Evolutionary conservation across 2,329 filamentous ascomycete species (phyloP).

Genomic region (Zymoseptoria passerinii): DNA sequence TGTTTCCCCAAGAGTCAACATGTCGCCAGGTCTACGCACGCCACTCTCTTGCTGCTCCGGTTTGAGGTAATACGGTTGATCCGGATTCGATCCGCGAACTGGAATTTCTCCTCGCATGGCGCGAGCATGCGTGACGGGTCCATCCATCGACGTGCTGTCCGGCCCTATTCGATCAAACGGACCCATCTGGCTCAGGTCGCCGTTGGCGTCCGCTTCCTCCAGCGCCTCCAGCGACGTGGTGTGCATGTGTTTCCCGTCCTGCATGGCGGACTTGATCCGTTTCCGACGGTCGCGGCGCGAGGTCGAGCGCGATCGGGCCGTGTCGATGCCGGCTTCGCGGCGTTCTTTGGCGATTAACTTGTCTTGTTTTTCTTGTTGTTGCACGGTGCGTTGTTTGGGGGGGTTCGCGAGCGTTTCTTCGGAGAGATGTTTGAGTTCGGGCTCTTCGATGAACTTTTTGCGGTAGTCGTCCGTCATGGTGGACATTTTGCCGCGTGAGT

Average conservation of each 20-base stretch:
- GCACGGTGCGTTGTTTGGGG: slow-evolving; percentile 33
- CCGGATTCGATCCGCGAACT: slow-evolving; percentile 44
- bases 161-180: slow-evolving; percentile 50
- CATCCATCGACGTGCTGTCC: slow-evolving; percentile 49
- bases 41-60: slow-evolving; percentile 16
- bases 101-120: slow-evolving; percentile 49
- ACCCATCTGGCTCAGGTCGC: slow-evolving; percentile 40
- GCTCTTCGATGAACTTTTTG: slow-evolving; percentile 20
- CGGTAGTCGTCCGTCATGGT: slow-evolving; percentile 15
- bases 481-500: slow-evolving; percentile 5
- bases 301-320: slow-evolving; percentile 39
- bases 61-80: slow-evolving; percentile 38
- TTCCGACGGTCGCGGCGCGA: slow-evolving; percentile 42
- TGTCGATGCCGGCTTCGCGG: slow-evolving; percentile 29
- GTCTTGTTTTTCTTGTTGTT: slow-evolving; percentile 40
- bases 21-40: slow-evolving; percentile 8
- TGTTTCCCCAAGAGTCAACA: neutral
- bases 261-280: slow-evolving; percentile 37
- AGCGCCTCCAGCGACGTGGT: slow-evolving; percentile 42
- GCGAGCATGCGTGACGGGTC: slow-evolving; percentile 47
- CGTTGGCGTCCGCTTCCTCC: slow-evolving; percentile 45
- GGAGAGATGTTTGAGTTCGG: slow-evolving; percentile 19
- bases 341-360: slow-evolving; percentile 29
- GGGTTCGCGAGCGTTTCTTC: slow-evolving; percentile 20
- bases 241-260: slow-evolving; percentile 46